phyloP scores from a whole-genome alignment of 352 stramenopile genomes.

The Ophiocytium majus region DNA sequence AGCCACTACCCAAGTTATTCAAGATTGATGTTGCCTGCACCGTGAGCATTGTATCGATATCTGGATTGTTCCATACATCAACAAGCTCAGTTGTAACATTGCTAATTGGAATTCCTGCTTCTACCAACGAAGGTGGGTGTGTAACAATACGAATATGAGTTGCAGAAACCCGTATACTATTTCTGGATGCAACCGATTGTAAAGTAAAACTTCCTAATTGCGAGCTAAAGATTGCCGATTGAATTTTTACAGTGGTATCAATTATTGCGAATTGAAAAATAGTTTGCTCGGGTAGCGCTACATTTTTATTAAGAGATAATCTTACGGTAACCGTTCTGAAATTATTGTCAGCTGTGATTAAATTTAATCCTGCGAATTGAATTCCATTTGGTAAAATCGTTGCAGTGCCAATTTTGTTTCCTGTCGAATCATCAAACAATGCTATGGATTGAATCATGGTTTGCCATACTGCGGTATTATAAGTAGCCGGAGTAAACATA shows the following conservation, averaged over 20 bases:
- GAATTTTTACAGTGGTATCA: slow-evolving; percentile 22
- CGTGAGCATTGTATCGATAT: slow-evolving; percentile 20
- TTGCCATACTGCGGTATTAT: slow-evolving; percentile 20
- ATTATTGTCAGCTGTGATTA: slow-evolving; percentile 22
- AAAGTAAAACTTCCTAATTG: slow-evolving; percentile 22
- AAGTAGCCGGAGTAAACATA: slow-evolving; percentile 20
- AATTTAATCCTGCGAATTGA: slow-evolving; percentile 22
- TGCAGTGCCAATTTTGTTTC: slow-evolving; percentile 20
- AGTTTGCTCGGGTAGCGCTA: slow-evolving; percentile 18
- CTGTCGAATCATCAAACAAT: slow-evolving; percentile 21
- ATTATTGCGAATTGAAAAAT: slow-evolving; percentile 23
- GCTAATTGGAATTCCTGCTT: slow-evolving; percentile 20
- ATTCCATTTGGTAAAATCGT: slow-evolving; percentile 22
- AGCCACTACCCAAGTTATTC: slow-evolving; percentile 19
- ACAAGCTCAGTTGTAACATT: slow-evolving; percentile 21
- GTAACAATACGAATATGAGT: slow-evolving; percentile 22
- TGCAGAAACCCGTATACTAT: slow-evolving; percentile 20
- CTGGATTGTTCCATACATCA: slow-evolving; percentile 20
- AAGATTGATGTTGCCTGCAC: slow-evolving; percentile 19
- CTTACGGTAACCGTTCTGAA: slow-evolving; percentile 19
- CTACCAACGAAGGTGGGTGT: slow-evolving; percentile 18
- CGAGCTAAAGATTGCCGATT: slow-evolving; percentile 19
- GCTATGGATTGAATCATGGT: slow-evolving; percentile 20
- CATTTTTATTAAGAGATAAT: slow-evolving; percentile 23
- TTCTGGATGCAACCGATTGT: slow-evolving; percentile 19